Evolutionary conservation across 2,329 filamentous ascomycete species (phyloP).

Genomic region (Corniculantispora saksenae): DNA sequence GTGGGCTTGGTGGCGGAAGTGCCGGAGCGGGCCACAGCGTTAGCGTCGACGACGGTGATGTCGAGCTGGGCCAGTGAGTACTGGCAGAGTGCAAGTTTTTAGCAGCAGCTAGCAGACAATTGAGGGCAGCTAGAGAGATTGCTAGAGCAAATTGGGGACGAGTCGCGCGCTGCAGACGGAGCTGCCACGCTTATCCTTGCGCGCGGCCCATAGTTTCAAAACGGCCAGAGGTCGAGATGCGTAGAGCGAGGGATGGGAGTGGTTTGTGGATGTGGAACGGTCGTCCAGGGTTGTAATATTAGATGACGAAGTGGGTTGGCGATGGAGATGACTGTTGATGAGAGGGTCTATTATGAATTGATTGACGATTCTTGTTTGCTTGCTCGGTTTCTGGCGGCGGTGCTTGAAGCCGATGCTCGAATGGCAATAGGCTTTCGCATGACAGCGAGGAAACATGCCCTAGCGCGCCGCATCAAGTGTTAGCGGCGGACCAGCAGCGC

Average conservation of each 20-base stretch:
- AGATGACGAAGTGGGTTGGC: neutral
- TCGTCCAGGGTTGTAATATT: too few relatives aligned
- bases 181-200: neutral
- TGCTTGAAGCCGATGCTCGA: too few relatives aligned
- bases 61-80: neutral
- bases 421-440: neutral
- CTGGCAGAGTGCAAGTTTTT: too few relatives aligned
- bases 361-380: neutral
- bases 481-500: neutral
- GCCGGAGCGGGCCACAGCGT: neutral
- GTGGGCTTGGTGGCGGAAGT: conserved; percentile 9
- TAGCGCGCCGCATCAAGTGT: neutral
- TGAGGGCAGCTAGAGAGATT: too few relatives aligned
- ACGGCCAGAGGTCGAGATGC: neutral
- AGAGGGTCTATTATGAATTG: neutral
- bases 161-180: neutral
- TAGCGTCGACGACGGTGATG: neutral
- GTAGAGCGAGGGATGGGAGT: neutral
- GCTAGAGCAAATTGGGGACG: neutral
- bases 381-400: neutral
- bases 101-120: too few relatives aligned
- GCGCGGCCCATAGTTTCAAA: conserved; percentile 6
- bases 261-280: neutral
- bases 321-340: neutral
- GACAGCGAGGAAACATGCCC: too few relatives aligned